phyloP scores from a whole-genome alignment of 805 yeast genomes.

The Candida suzukii region DNA sequence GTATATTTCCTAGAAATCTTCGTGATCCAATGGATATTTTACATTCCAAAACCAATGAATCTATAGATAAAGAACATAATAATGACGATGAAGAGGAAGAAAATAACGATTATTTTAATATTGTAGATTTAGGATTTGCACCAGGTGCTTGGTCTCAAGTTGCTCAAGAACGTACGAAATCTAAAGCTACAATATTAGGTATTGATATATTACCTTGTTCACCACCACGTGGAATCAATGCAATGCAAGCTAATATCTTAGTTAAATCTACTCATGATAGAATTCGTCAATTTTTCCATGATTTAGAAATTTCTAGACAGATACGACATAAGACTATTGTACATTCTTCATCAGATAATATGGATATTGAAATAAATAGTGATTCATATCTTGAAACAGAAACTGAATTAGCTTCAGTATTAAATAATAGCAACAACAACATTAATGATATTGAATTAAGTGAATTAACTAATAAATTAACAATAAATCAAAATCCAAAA shows the following conservation, averaged over 20 bases:
- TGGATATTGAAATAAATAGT: not conserved
- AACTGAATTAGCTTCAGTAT: not conserved
- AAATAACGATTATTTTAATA: constrained; percentile 26
- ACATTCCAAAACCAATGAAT: too few species aligned
- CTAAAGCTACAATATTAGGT: constrained; percentile 59
- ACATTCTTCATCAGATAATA: not conserved
- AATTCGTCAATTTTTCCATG: constrained; percentile 44
- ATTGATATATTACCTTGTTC: constrained; percentile 72
- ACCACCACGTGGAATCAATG: constrained; percentile 75
- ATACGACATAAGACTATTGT: not conserved
- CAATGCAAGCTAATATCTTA: constrained; percentile 85
- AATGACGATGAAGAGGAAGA: constrained; percentile 21
- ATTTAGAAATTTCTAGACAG: not conserved
- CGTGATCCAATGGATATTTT: too few species aligned
- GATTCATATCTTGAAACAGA: not conserved
- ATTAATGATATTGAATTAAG: not conserved
- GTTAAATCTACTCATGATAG: constrained; percentile 54
- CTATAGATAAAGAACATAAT: too few species aligned
- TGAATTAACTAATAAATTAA: not conserved
- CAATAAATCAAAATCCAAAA: not conserved
- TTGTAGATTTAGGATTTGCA: constrained; percentile 86
- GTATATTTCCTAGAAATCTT: constrained; percentile 35
- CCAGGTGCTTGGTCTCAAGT: constrained; percentile 96
- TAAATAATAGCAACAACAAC: too few species aligned
- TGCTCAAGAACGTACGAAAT: constrained; percentile 46